A percentile compares a stretch with the other conserved stretches of the same genome.
These are phyloP conservation scores for Xylaria arbuscula DNA, from an alignment of 2,329 filamentous ascomycete genomes.

Conservation along the genomic window DNA sequence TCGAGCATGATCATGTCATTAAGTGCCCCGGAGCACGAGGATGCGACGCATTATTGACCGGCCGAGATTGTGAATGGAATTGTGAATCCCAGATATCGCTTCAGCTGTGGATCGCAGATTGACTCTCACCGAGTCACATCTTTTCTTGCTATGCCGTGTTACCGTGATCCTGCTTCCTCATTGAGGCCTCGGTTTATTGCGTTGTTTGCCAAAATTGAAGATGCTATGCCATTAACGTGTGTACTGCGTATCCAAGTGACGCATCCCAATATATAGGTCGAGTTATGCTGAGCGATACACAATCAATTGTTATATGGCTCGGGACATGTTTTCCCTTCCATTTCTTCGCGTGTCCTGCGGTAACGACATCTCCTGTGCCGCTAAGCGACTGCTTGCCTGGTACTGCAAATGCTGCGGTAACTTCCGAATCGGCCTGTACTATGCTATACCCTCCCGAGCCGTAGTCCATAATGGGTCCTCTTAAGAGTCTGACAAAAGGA, in stretches of 20 bases:
- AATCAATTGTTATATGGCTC: neutral
- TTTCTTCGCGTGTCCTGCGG: neutral
- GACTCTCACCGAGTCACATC: conserved; percentile 31
- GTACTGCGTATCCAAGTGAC: neutral
- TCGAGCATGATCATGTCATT: conserved; percentile 15
- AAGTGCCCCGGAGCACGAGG: conserved; percentile 12
- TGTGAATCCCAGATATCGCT: conserved; percentile 17
- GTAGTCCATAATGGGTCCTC: conserved; percentile 19
- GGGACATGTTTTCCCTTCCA: neutral
- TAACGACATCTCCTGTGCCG: neutral
- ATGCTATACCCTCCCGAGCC: neutral
- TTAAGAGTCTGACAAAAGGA: conserved; percentile 9
- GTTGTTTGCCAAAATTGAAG: conserved; percentile 26
- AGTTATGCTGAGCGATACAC: conserved; percentile 4
- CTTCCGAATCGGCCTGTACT: conserved; percentile 23
- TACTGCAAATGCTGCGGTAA: conserved; percentile 20
- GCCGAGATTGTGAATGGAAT: neutral
- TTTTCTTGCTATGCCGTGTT: conserved; percentile 21
- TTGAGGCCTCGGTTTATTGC: conserved; percentile 32
- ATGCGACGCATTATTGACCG: conserved; percentile 8
- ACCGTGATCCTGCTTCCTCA: conserved; percentile 30
- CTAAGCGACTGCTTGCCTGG: conserved; percentile 6
- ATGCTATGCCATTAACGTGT: conserved; percentile 14
- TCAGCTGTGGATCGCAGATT: conserved; percentile 26
- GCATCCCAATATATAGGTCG: conserved; percentile 7